Evolutionary conservation across 352 stramenopile genomes (phyloP).

Genomic region (Phytophthora vignae): DNA sequence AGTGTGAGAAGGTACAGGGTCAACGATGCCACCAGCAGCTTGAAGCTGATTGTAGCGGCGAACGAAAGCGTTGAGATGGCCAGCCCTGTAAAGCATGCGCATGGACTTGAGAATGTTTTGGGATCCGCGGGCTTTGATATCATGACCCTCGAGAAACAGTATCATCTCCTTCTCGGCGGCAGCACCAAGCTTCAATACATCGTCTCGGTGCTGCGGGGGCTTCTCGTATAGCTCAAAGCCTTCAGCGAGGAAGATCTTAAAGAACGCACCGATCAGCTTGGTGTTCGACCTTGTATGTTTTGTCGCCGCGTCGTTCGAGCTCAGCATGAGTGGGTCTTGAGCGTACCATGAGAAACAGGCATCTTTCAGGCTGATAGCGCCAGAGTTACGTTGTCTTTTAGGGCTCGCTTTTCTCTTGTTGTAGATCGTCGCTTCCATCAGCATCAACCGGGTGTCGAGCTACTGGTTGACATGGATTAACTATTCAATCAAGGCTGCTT

Average conservation of each 20-base stretch:
- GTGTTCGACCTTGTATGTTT: not conserved
- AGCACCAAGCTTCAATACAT: not conserved
- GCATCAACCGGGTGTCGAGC: not conserved
- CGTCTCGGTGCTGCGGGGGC: not conserved
- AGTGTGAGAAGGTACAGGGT: no score
- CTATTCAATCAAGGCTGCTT: constrained; percentile 1
- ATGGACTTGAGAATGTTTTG: no score
- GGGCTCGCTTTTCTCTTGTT: not conserved
- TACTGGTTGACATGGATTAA: constrained; percentile 8
- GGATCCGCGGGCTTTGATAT: no score
- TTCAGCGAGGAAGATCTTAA: not conserved
- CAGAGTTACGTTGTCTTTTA: not conserved
- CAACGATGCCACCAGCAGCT: no score
- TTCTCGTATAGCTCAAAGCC: not conserved
- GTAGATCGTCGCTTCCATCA: not conserved
- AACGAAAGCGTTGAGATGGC: no score
- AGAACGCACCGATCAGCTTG: not conserved
- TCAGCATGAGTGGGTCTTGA: not conserved
- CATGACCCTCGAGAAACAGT: no score
- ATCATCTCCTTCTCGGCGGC: no score
- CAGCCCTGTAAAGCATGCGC: no score
- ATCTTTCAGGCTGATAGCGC: not conserved
- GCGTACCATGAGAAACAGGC: no score
- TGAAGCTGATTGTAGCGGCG: no score
- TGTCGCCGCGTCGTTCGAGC: not conserved